These are phyloP conservation scores for Lodderomyces parapsilosis DNA, from an alignment of 1,139 yeast genomes.

Conservation along the genomic window DNA sequence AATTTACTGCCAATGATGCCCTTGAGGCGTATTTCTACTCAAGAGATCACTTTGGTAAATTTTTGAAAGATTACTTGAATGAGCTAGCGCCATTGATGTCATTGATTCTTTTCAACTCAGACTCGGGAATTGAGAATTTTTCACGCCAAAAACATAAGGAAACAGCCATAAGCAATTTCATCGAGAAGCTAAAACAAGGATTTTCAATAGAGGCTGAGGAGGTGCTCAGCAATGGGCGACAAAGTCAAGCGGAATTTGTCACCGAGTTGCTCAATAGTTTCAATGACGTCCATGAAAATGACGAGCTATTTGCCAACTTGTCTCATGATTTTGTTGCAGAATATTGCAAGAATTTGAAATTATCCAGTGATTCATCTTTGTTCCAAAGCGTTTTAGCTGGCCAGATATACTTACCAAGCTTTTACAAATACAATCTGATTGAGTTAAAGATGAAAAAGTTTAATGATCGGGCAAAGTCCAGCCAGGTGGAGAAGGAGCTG, in stretches of 20 bases:
- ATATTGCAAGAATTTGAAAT: conserved; percentile 61
- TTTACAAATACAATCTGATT: conserved; percentile 61
- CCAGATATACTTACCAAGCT: conserved; percentile 66
- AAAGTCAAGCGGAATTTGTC: conserved; percentile 38
- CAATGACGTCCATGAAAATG: conserved; percentile 35
- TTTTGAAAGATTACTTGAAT: conserved; percentile 33
- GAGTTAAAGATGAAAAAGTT: conserved; percentile 30
- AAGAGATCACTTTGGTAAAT: conserved; percentile 48
- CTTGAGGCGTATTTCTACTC: conserved; percentile 57
- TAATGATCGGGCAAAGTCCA: conserved; percentile 10
- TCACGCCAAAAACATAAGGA: conserved; percentile 15
- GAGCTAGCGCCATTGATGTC: conserved; percentile 58
- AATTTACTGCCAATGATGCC: conserved; percentile 24
- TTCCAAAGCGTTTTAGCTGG: conserved; percentile 71
- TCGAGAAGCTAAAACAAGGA: conserved; percentile 24
- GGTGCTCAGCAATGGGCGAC: conserved; percentile 19
- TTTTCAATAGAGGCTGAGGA: conserved; percentile 22
- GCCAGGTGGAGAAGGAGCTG: neutral
- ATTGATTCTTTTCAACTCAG: conserved; percentile 38
- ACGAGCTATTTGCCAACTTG: conserved; percentile 32
- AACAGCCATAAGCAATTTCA: conserved; percentile 18
- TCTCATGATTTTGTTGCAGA: conserved; percentile 61
- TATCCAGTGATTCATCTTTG: conserved; percentile 71
- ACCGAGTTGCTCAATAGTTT: conserved; percentile 37
- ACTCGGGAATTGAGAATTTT: conserved; percentile 17